Conservation (phyloP, 768 basidiomycete species). For the Heimioporus sp. region DNA sequence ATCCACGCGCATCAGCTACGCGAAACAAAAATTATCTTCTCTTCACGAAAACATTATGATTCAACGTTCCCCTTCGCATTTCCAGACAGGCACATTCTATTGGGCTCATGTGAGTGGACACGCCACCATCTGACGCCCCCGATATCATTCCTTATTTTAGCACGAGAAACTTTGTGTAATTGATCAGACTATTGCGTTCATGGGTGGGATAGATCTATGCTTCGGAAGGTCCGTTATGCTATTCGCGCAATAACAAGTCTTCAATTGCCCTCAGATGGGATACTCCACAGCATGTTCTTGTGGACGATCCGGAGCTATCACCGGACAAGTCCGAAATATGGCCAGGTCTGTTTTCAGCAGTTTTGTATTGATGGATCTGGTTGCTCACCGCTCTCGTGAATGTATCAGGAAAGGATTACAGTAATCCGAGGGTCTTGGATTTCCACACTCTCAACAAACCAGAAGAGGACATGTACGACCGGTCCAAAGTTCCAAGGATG, state of each 20-base stretch:
- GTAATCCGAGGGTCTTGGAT: conserved; percentile 84
- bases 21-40: conserved; percentile 76
- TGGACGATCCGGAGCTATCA: conserved; percentile 75
- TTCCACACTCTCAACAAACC: conserved; percentile 87
- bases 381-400: not conserved
- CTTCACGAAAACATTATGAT: conserved; percentile 94
- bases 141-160: conserved; percentile 34
- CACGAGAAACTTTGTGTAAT: conserved; percentile 99
- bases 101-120: conserved; percentile 86
- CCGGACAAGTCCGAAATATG: conserved; percentile 71
- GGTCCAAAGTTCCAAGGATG: conserved; percentile 87
- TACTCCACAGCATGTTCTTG: conserved; percentile 87
- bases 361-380: not conserved
- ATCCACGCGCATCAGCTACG: conserved; percentile 50
- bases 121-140: not conserved
- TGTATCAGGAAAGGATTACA: conserved; percentile 84
- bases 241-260: not conserved
- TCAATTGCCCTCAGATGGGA: conserved; percentile 68
- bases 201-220: conserved; percentile 95
- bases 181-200: conserved; percentile 96
- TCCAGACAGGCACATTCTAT: conserved; percentile 95
- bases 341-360: conserved; percentile 57
- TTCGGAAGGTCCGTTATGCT: conserved; percentile 64
- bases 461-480: conserved; percentile 93
- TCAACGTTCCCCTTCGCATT: conserved; percentile 96